Base-by-base conservation (phyloP, 768 basidiomycete species). In the Suillus cothurnatus region DNA sequence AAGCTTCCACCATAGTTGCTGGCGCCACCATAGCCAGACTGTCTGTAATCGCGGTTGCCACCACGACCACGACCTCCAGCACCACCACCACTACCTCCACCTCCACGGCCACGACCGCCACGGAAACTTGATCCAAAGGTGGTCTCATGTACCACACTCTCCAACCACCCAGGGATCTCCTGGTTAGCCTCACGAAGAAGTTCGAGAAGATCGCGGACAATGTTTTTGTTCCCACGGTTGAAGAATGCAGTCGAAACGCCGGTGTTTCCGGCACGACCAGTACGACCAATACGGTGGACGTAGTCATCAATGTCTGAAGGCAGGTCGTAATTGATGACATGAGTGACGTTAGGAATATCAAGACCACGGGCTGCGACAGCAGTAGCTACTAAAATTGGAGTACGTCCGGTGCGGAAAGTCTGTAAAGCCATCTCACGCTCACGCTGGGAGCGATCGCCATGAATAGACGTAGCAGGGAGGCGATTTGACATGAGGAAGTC, bases 281-380 rank as follows among this genome's bases (percentile, higher is more conserved):
- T 97, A 83, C 95, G 92, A 83, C 95, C 95, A 72, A 96, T 97
- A 73, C 95, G 95, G 76, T 99, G 96, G 55, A 99, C 96, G 79
- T 99, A 99, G 79, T 99, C 97, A 74, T 99, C 97, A 68, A 99
- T 96, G 80, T 99, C 97, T 66, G 92, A 92, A 15, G 97, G 97
- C 6, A 99, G 84, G 76, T 99, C 97, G 79, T 98, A 99, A 78
- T 98, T 97, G 82, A 99, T 85, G 73, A 99, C 97, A 76, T 99
- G 97, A 19, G 93, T 97, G 74, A 99, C 97, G 78, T 99, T 97
- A 67, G 97, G 97, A 71, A 99, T 99, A 80, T 99, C 97, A 70
- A 99, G 88, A 74, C 97, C 97, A 82, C 97, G 95, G 64, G 97
- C 97, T 39, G 97, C 97, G 64, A 99, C 97, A 61, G 97, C 97